A percentile compares a stretch with the other conserved stretches of the same genome.
Evolutionary conservation across 768 basidiomycete genomes (phyloP).

Genomic region (Kwoniella europaea): DNA sequence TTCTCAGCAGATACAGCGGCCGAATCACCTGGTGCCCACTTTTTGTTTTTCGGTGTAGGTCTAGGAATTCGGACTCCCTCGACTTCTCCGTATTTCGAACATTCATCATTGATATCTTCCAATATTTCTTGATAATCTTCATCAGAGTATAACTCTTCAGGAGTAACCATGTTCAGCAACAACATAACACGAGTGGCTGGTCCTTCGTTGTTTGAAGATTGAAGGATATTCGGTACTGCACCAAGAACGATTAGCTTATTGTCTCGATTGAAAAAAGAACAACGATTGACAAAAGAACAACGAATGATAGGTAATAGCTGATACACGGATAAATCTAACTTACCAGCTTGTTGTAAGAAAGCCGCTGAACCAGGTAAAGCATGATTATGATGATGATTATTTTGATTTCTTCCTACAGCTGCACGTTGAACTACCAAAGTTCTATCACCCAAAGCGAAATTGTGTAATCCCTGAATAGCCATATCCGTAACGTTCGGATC

Average conservation of each 20-base stretch:
- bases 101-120: constrained; percentile 77
- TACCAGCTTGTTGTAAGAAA: constrained; percentile 37
- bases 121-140: constrained; percentile 91
- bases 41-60: constrained; percentile 68
- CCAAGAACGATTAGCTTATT: constrained; percentile 5
- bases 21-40: constrained; percentile 64
- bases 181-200: constrained; percentile 89
- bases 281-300: no score
- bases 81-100: constrained; percentile 53
- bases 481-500: constrained; percentile 87
- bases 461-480: constrained; percentile 92
- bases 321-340: constrained; percentile 13
- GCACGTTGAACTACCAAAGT: constrained; percentile 96
- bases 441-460: constrained; percentile 96
- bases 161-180: constrained; percentile 97
- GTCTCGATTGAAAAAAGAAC: no score
- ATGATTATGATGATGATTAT: constrained; percentile 25
- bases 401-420: constrained; percentile 69
- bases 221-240: constrained; percentile 48
- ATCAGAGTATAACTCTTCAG: constrained; percentile 88
- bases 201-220: constrained; percentile 25
- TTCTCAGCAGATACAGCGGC: constrained; percentile 73
- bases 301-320: no score
- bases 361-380: constrained; percentile 39
- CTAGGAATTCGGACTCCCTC: constrained; percentile 52